A percentile compares a stretch with the other conserved stretches of the same genome.
Evolutionary conservation across 31 red algal genomes (phyloP).

Genomic region (Asparagopsis taxiformis): DNA sequence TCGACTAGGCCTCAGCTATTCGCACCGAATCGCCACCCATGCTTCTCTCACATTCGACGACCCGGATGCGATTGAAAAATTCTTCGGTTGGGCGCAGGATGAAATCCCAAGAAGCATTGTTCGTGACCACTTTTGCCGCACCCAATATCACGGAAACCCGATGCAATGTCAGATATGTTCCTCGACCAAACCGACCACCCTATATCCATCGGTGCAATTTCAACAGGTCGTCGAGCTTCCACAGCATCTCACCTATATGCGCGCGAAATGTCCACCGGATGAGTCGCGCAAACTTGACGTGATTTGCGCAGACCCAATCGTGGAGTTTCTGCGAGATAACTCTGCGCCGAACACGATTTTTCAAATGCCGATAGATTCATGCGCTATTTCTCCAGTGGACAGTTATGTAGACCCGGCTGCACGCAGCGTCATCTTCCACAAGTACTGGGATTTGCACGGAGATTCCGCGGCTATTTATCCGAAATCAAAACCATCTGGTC

Average conservation of each 20-base stretch:
- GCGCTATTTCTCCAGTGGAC: conserved; percentile 34
- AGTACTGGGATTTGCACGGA: conserved; percentile 67
- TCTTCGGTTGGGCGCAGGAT: conserved; percentile 74
- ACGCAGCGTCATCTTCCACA: conserved; percentile 48
- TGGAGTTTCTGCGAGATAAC: conserved; percentile 20
- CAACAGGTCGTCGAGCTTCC: too few species aligned
- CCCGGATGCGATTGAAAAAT: conserved; percentile 45
- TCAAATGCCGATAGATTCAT: conserved; percentile 41
- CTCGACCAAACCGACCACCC: background rate
- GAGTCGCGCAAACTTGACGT: background rate
- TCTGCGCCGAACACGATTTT: conserved; percentile 46
- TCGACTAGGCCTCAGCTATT: conserved; percentile 54
- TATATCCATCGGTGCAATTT: too few species aligned
- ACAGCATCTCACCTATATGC: too few species aligned
- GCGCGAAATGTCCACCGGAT: conserved; percentile 1
- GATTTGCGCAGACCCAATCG: background rate
- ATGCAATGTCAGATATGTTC: conserved; percentile 27
- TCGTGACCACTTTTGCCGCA: conserved; percentile 27
- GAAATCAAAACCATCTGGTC: background rate
- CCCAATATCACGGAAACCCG: background rate
- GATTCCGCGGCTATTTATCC: background rate
- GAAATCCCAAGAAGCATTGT: conserved; percentile 48
- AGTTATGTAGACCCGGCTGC: background rate
- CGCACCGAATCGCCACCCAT: conserved; percentile 50
- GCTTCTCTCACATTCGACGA: conserved; percentile 13